phyloP scores from a whole-genome alignment of 169 alveolate genomes.

The Ophryocystis elektroscirrha region DNA sequence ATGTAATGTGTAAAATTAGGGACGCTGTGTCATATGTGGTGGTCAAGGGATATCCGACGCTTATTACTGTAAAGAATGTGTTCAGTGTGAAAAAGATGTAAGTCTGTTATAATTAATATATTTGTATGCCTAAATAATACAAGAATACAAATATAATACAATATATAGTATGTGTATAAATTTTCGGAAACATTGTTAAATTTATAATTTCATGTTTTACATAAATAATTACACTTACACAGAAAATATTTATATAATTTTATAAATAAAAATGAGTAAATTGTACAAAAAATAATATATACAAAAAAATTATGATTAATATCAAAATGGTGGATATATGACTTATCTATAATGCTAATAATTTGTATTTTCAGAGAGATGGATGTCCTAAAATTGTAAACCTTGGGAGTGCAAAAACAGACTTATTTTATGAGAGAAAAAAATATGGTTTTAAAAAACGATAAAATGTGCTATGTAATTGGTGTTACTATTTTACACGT shows the following conservation, averaged over 20 bases:
- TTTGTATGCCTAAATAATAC: neutral
- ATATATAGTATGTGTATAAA: neutral
- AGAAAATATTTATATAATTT: neutral
- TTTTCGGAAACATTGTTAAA: neutral
- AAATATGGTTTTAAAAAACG: constrained; percentile 52
- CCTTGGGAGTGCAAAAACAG: constrained; percentile 90
- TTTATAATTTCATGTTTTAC: neutral
- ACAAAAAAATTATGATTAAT: too few species aligned
- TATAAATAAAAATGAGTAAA: neutral
- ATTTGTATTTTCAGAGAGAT: constrained; percentile 49
- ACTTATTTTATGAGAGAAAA: constrained; percentile 82
- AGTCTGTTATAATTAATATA: constrained; percentile 1
- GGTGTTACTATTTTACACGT: too few species aligned
- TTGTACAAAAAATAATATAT: too few species aligned
- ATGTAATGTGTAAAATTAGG: constrained; percentile 39
- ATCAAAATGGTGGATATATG: too few species aligned
- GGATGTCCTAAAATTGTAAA: constrained; percentile 97
- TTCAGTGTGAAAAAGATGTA: constrained; percentile 83
- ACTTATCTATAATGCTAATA: neutral
- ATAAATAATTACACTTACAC: neutral
- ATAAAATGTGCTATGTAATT: too few species aligned
- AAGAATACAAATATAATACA: too few species aligned
- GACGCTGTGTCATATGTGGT: constrained; percentile 94
- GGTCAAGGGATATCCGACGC: constrained; percentile 95
- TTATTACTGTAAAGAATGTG: constrained; percentile 90